These are phyloP conservation scores for Phaeosphaeriaceae sp. DNA, from an alignment of 2,329 filamentous ascomycete genomes.

Conservation along the genomic window DNA sequence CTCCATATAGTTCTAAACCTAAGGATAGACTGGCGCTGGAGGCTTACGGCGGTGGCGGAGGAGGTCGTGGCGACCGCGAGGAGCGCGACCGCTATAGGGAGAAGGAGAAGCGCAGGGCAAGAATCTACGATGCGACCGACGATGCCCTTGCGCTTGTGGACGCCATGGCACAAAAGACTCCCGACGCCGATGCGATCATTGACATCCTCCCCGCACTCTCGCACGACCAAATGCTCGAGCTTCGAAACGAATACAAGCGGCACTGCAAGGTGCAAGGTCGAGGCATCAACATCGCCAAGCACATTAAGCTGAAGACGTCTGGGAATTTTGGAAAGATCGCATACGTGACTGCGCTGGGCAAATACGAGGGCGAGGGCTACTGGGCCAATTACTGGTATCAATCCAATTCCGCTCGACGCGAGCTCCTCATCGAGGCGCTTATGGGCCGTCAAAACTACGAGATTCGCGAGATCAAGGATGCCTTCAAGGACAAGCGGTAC, in stretches of 20 bases:
- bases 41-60: constrained; percentile 30
- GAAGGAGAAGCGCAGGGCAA: constrained; percentile 63
- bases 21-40: constrained; percentile 44
- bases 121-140: constrained; percentile 83
- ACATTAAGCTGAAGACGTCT: constrained; percentile 81
- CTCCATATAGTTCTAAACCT: constrained; percentile 28
- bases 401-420: constrained; percentile 79
- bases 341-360: constrained; percentile 86
- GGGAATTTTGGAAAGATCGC: constrained; percentile 86
- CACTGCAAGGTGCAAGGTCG: constrained; percentile 83
- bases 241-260: constrained; percentile 89
- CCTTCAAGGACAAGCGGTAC: constrained; percentile 93
- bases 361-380: constrained; percentile 92
- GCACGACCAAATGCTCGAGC: constrained; percentile 84
- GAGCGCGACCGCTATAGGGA: constrained; percentile 19
- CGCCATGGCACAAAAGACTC: constrained; percentile 71
- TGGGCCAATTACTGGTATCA: constrained; percentile 99
- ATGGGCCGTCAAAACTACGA: constrained; percentile 92
- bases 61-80: constrained; percentile 6
- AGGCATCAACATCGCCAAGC: constrained; percentile 84
- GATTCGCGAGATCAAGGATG: constrained; percentile 82
- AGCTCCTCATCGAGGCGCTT: constrained; percentile 89
- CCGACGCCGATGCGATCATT: constrained; percentile 73
- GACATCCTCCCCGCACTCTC: constrained; percentile 84
- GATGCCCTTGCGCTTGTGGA: constrained; percentile 79